Evolutionary conservation across 495 filamentous ascomycete genomes (phyloP), one percentile per base, ranked within the genome.

Genomic region (Podospora appendiculata): DNA sequence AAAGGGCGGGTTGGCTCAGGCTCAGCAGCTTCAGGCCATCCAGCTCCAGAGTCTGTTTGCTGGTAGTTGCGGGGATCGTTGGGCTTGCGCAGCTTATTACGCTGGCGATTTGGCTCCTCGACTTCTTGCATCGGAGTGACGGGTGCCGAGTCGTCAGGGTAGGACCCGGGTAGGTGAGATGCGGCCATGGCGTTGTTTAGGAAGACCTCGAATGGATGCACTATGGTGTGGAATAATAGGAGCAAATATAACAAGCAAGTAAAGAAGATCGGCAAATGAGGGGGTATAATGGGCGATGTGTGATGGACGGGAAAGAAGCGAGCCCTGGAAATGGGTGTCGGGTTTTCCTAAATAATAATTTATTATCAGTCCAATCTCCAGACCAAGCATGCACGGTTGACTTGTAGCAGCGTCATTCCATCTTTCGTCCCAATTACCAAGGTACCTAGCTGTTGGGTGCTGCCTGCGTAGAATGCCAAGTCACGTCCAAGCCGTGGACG

Each of bases 41-140:
- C 66, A 32, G 69, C 55, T 6, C 66, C 67, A 0, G 69, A 69
- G 25, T 72, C 69, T 13, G 54, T 55, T 14, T 62, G 42, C 13
- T 58, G 45, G 45, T 72, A 68, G 42, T 55, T 19, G 32, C 66
- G 58, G 7, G 61, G 60, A 16, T 70, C 61, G 17, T 48, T 49
- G 19, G 59, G 45, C 44, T 66, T 70, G 52, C 66, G 67, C 41
- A 69, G 53, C 48, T 64, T 69, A 41, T 64, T 65, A 36, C 49
- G 62, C 3, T 68, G 55, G 16, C 38, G 17, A 11, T 2, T 38
- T 38, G 36, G 16, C 36, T 38, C 36, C 36, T 38, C 36, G 36
- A 38, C 36, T 10, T 38, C 36, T 25, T 25, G 25, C 25, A 25
- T 25, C 10, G 36, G 36, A 38, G 36, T 38, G 36, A 13, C 36